Conservation (phyloP, 805 yeast genomes). For the Candida nemodendra region DNA sequence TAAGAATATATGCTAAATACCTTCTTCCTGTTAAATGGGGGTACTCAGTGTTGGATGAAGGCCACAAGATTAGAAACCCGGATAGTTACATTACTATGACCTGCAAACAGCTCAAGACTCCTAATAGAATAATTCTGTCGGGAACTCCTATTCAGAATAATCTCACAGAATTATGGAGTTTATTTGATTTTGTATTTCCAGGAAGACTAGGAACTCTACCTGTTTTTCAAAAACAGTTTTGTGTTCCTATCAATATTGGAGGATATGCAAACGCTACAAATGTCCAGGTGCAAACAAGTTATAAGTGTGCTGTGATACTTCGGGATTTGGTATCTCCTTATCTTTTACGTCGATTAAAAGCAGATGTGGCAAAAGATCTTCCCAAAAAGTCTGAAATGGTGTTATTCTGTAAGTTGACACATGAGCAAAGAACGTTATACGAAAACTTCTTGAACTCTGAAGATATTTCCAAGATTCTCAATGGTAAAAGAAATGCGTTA, state of each 20-base stretch:
- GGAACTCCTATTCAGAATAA: conserved; percentile 98
- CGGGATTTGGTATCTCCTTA: conserved; percentile 90
- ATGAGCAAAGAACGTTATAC: conserved; percentile 71
- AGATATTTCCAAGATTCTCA: conserved; percentile 67
- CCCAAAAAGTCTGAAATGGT: conserved; percentile 96
- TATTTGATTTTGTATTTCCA: conserved; percentile 93
- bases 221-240: conserved; percentile 88
- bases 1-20: conserved; percentile 48
- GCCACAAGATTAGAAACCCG: conserved; percentile 95
- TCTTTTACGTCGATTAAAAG: conserved; percentile 78
- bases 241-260: conserved; percentile 92
- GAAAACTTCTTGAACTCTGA: conserved; percentile 71
- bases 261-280: conserved; percentile 98
- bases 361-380: conserved; percentile 91
- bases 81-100: conserved; percentile 82
- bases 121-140: conserved; percentile 82
- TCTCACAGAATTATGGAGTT: conserved; percentile 86
- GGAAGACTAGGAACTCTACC: conserved; percentile 95
- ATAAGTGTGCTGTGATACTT: conserved; percentile 89
- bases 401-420: conserved; percentile 81
- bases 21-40: conserved; percentile 80
- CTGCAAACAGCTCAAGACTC: conserved; percentile 81
- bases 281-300: conserved; percentile 93
- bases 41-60: conserved; percentile 90
- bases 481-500: conserved; percentile 77